Evolutionary conservation across 768 basidiomycete species (phyloP), one percentile per base, ranked within the genome.

Genomic region (Tricholoma saponaceum): DNA sequence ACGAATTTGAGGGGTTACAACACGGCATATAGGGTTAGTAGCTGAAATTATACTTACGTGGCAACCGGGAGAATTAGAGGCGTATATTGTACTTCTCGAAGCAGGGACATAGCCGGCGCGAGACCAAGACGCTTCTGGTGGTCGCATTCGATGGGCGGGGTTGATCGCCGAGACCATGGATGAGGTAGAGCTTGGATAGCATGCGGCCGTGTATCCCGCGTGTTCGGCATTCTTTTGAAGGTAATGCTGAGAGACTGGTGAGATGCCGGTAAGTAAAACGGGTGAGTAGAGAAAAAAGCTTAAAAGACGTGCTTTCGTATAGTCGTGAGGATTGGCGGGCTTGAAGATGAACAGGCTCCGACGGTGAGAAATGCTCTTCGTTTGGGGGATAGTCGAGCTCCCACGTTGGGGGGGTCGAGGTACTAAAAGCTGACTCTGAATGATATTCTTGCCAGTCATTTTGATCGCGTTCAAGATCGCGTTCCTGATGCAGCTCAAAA

Each of bases 401-500:
- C 59, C 59, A 65, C 2, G 60, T 47, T 9, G 62, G 53, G 7
- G 62, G 53, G 4, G 60, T 43, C 22, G 53, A 28, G 13, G 47
- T 41, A n/a, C 20, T n/a, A n/a, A n/a, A 39, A n/a, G 22, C 28
- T 18, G 28, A 51, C 2, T 51, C 33, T 56, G 30, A 41, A 26
- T 20, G 18, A 25, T 56, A 37, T 18, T 52, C 59, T 10, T 25
- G 35, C 66, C 66, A 68, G 7, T 65, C 61, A 32, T 60, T 58
- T 18, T 58, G 41, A 12, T 56, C 55, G 20, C 52, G 62, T 4
- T 28, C 28, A 8, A 28, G 28, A n/a, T 64, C 58, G 7, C 54
- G 51, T 20, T 59, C 57, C 1, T 61, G 51, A 26, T 69, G 69
- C 3, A 74, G 67, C 49, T 74, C 72, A 58, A 75, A 77, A 26